These are phyloP conservation scores for Myotisia sp. DNA, from an alignment of 2,329 filamentous ascomycete genomes.

Conservation along the genomic window DNA sequence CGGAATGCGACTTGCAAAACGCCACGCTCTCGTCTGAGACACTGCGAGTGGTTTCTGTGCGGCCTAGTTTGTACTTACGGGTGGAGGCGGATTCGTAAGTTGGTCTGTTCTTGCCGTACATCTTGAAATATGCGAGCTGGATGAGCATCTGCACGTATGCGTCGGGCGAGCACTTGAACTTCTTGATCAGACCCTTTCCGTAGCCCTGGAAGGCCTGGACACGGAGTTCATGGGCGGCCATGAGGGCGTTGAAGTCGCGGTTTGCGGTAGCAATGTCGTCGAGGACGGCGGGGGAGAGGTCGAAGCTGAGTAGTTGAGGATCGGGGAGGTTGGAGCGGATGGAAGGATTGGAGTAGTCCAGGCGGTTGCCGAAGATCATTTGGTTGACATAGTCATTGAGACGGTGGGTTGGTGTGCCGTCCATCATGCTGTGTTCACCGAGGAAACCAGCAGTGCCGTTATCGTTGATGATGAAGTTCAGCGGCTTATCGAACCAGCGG, in stretches of 20 bases:
- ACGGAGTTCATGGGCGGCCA: slow-evolving; percentile 74
- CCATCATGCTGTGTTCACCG: slow-evolving; percentile 99
- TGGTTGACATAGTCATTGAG: slow-evolving; percentile 89
- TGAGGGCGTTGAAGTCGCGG: slow-evolving; percentile 65
- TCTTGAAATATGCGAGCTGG: slow-evolving; percentile 95
- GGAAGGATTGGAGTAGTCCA: slow-evolving; percentile 67
- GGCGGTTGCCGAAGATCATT: slow-evolving; percentile 83
- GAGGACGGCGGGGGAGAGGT: slow-evolving; percentile 58
- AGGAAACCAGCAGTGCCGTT: slow-evolving; percentile 96
- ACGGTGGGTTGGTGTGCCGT: slow-evolving; percentile 91
- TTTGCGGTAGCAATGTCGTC: slow-evolving; percentile 65
- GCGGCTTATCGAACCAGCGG: slow-evolving; percentile 94
- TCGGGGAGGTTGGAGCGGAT: slow-evolving; percentile 74
- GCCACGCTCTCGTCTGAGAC: slow-evolving; percentile 84
- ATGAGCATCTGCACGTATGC: slow-evolving; percentile 98
- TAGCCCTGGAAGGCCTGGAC: slow-evolving; percentile 96
- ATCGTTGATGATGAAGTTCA: slow-evolving; percentile 96
- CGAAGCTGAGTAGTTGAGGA: slow-evolving; percentile 63
- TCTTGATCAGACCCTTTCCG: slow-evolving; percentile 97
- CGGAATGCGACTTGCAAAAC: slow-evolving; percentile 78
- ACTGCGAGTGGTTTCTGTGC: slow-evolving; percentile 86
- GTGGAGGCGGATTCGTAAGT: slow-evolving; percentile 96
- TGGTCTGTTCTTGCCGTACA: slow-evolving; percentile 94
- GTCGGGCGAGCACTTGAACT: slow-evolving; percentile 96
- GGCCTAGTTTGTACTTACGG: slow-evolving; percentile 86